phyloP scores from a whole-genome alignment of 768 basidiomycete species.

The Pulveroboletus sp. region DNA sequence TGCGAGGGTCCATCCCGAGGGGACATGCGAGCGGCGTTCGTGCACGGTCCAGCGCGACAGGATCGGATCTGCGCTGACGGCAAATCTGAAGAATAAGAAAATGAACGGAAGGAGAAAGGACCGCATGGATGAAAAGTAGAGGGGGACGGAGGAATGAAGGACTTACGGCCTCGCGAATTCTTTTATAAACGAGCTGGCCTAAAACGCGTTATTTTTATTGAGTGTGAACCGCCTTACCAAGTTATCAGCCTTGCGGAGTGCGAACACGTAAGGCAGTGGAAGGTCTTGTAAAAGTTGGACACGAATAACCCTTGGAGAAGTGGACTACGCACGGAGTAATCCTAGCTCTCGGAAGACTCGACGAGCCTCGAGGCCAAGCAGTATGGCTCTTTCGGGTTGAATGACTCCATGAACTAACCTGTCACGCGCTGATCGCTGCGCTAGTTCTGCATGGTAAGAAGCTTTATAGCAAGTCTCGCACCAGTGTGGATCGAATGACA shows the following conservation, averaged over 20 bases:
- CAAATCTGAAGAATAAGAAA: constrained; percentile 20
- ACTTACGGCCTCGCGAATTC: neutral
- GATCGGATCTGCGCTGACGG: constrained; percentile 1
- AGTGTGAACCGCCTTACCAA: neutral
- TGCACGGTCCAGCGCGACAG: constrained; percentile 10
- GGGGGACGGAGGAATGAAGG: neutral
- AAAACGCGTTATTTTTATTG: neutral
- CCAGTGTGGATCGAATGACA: no score
- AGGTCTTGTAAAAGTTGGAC: neutral
- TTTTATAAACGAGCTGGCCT: neutral
- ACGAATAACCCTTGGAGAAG: neutral
- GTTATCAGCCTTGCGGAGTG: neutral
- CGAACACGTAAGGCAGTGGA: neutral
- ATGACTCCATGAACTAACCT: no score
- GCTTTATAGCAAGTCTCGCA: no score
- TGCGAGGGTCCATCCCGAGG: constrained; percentile 36
- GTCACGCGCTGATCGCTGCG: no score
- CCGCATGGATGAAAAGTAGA: constrained; percentile 10
- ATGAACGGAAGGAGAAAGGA: constrained; percentile 21
- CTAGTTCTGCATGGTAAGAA: no score
- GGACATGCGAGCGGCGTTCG: constrained; percentile 32
- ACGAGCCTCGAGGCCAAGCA: neutral
- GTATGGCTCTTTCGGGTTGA: neutral
- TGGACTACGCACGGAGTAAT: neutral
- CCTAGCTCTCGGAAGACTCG: neutral